Evolutionary conservation across 164 flowering plant genomes (phyloP), one percentile per base, ranked within the genome.

Genomic region (Nelumbo lutea): DNA sequence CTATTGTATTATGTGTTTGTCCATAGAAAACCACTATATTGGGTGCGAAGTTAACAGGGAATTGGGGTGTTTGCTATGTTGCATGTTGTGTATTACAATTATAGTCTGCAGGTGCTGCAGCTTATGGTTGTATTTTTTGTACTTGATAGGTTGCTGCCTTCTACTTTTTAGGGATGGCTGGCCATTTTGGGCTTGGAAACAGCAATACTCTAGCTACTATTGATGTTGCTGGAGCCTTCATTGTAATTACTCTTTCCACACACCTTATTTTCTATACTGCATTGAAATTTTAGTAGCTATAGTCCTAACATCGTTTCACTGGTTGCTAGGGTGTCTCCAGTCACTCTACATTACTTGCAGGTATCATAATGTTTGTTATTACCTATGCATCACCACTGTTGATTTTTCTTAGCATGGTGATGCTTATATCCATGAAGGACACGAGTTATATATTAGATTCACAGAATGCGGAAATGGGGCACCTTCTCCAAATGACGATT

Each of bases 201-300:
- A 95, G 91, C 86, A 95, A 95, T 74, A 82, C 87, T 38, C 80
- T 95, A 41, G 99, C 97, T 67, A 92, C 99, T 9, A 83, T 95
- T 66, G 99, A 92, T 82, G 97, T 95, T 68, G 99, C 99, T 68
- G 97, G 91, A 68, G 97, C 99, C 70, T 95, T 82, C 78, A 89
- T 88, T 61, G 99, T 95, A 83, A 13, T 41, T 75, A 13, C 66
- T 73, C 52, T 62, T 57, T 15, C 66, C 41, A 42, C 9, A 42
- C 40, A 8, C 27, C 6, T 64, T 15, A 6, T 67, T 61, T 62
- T 60, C 48, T 63, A 1, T 10, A 39, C 39, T 62, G 8, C 53
- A 43, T 62, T 27, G 42, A 59, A 57, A 43, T 53, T 51, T 38
- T 40, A 59, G 52, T 42, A 65, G 9, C 43, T 45, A 27, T 67